A percentile compares a stretch with the other conserved stretches of the same genome.
Evolutionary conservation across 2,329 filamentous ascomycete species (phyloP).

Genomic region (Paecilomyces sp.): DNA sequence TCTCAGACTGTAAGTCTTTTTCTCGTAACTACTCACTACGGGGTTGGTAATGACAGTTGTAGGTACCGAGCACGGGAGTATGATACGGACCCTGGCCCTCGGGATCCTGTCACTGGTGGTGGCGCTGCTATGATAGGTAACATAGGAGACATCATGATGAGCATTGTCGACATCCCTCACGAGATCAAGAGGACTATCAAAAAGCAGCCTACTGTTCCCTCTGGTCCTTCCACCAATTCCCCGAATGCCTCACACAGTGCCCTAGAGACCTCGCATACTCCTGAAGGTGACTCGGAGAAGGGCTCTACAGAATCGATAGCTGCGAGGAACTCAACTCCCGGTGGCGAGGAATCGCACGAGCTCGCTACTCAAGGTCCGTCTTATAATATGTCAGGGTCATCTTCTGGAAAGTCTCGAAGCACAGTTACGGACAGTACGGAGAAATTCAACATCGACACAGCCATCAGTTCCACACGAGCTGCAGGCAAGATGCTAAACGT

Average conservation of each 20-base stretch:
- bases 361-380: background rate
- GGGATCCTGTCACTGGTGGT: conserved; percentile 71
- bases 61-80: conserved; percentile 58
- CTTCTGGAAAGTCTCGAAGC: background rate
- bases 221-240: background rate
- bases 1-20: conserved; percentile 57
- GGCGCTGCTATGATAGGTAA: conserved; percentile 75
- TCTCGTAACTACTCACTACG: conserved; percentile 15
- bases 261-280: background rate
- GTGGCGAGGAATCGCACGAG: background rate
- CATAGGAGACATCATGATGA: conserved; percentile 73
- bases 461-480: conserved; percentile 59
- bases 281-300: background rate
- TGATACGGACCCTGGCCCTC: conserved; percentile 69
- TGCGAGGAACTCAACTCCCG: background rate
- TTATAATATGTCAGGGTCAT: background rate
- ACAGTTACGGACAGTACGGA: conserved; percentile 6
- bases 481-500: conserved; percentile 66
- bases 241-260: background rate
- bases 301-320: background rate
- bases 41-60: conserved; percentile 15
- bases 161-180: conserved; percentile 63
- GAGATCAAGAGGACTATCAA: conserved; percentile 14
- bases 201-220: background rate
- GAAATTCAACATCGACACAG: conserved; percentile 45